Conservation (phyloP, 2,329 filamentous ascomycete genomes). For the Stagonosporopsis rhizophila region DNA sequence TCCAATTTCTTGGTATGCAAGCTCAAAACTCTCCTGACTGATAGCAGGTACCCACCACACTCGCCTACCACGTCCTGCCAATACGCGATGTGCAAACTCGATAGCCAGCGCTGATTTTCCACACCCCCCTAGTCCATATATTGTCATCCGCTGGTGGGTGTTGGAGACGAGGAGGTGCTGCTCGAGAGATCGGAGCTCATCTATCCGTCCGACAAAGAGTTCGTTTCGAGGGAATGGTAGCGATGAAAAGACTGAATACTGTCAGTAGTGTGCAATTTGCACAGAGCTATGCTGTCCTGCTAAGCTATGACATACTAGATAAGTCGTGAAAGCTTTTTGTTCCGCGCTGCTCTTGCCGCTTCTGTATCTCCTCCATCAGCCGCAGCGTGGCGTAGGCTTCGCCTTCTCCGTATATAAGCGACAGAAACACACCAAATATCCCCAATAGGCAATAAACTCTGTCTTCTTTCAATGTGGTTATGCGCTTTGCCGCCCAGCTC, state of each 20-base stretch:
- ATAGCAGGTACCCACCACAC: slow-evolving; percentile 31
- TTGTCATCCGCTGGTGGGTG: slow-evolving; percentile 19
- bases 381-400: slow-evolving; percentile 22
- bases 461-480: slow-evolving; percentile 32
- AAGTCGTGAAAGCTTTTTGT: slow-evolving; percentile 3
- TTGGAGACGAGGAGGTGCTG: slow-evolving; percentile 7
- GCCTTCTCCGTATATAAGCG: slow-evolving; percentile 29
- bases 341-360: slow-evolving; percentile 18
- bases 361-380: slow-evolving; percentile 24
- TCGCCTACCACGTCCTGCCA: slow-evolving; percentile 27
- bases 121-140: slow-evolving; percentile 27
- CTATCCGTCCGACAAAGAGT: slow-evolving; percentile 23
- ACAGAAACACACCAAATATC: slow-evolving; percentile 29
- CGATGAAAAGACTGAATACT: slow-evolving; percentile 16
- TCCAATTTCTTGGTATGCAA: slow-evolving; percentile 23
- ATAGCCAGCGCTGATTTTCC: slow-evolving; percentile 37
- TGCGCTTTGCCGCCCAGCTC: slow-evolving; percentile 6
- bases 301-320: too few relatives aligned
- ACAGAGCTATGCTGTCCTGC: too few relatives aligned
- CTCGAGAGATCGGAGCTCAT: slow-evolving; percentile 19
- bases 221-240: slow-evolving; percentile 23
- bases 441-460: slow-evolving; percentile 34
- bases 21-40: slow-evolving; percentile 33
- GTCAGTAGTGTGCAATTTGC: neutral
- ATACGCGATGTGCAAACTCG: slow-evolving; percentile 49